These are phyloP conservation scores for Camillea tinctor DNA, from an alignment of 2,329 filamentous ascomycete genomes.

Conservation along the genomic window DNA sequence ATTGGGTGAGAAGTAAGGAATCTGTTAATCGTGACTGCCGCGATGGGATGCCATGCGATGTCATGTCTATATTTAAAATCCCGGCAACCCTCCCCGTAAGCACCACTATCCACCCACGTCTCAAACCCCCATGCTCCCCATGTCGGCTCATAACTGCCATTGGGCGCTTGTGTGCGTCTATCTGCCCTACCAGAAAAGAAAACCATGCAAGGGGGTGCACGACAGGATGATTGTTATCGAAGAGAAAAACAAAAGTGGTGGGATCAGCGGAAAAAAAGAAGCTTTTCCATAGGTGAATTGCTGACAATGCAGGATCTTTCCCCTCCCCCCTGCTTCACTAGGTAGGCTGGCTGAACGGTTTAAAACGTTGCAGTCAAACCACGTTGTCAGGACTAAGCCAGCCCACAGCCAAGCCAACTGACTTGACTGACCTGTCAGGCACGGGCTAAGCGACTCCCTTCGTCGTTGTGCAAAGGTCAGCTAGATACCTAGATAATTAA, in stretches of 20 bases:
- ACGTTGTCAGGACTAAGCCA: background rate
- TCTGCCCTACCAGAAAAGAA: background rate
- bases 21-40: background rate
- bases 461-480: background rate
- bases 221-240: background rate
- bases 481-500: background rate
- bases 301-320: background rate
- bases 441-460: background rate
- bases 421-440: background rate
- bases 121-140: background rate
- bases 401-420: too few species aligned
- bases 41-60: background rate
- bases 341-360: background rate
- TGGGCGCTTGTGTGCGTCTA: background rate
- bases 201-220: background rate
- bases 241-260: background rate
- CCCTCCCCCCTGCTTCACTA: background rate
- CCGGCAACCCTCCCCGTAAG: background rate
- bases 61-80: background rate
- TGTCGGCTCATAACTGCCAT: background rate
- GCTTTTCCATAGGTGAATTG: background rate
- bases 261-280: background rate
- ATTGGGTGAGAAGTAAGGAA: background rate
- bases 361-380: background rate
- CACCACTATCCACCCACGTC: background rate